Evolutionary conservation across 306 rosid species (phyloP).

Genomic region (Castanea mollissima): DNA sequence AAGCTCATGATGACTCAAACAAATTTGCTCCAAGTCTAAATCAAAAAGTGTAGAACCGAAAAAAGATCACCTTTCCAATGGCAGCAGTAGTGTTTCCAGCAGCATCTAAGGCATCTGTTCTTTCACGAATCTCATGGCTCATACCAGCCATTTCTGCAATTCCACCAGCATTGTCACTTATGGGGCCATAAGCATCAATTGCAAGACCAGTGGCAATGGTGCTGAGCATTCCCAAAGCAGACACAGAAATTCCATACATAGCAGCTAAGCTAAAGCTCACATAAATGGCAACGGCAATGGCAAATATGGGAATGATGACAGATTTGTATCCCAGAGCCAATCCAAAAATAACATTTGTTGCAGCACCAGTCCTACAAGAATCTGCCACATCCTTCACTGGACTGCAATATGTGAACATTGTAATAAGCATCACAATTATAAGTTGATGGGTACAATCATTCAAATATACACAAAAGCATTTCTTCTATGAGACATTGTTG

Average conservation of each 20-base stretch:
- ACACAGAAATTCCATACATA: slow-evolving; percentile 68
- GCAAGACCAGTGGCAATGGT: slow-evolving; percentile 73
- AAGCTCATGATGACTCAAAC: not conserved
- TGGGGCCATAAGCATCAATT: slow-evolving; percentile 78
- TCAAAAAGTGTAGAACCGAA: not conserved
- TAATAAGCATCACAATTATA: slow-evolving; percentile 13
- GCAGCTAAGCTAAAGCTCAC: slow-evolving; percentile 78
- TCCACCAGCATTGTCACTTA: slow-evolving; percentile 73
- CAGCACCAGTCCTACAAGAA: slow-evolving; percentile 76
- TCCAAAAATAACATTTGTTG: slow-evolving; percentile 68
- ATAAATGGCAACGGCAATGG: slow-evolving; percentile 63
- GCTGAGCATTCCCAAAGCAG: slow-evolving; percentile 79
- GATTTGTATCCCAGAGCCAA: slow-evolving; percentile 71
- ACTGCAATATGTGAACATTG: slow-evolving; percentile 36
- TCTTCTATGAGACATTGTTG: not conserved
- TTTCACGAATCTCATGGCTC: slow-evolving; percentile 62
- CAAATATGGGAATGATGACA: slow-evolving; percentile 63
- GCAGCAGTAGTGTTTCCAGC: slow-evolving; percentile 85
- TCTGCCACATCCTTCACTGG: slow-evolving; percentile 82
- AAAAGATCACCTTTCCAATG: slow-evolving; percentile 58
- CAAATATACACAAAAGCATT: not conserved
- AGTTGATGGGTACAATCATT: not conserved
- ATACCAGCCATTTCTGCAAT: slow-evolving; percentile 77
- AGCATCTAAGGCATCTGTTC: slow-evolving; percentile 71
- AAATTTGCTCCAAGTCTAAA: not conserved